Base-by-base conservation (phyloP, 1,284 basidiomycete genomes). In the Ustilago shanxiensis region DNA sequence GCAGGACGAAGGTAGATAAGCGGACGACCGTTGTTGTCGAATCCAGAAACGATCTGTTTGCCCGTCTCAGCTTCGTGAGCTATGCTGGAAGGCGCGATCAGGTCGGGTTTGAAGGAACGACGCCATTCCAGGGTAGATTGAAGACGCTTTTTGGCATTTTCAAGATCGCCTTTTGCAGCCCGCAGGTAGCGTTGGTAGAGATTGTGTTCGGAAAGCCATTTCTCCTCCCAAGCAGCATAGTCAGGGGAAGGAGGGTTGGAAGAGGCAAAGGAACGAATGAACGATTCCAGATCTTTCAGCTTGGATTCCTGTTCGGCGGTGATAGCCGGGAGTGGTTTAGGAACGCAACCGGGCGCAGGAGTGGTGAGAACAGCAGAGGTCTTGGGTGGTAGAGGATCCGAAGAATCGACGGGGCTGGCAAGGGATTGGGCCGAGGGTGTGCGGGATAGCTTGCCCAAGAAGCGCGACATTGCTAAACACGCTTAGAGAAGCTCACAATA, bases 1-100 rank as follows among this genome's bases (percentile, higher is more conserved):
- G 83, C 79, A 1, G 84, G 83, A 3, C 79, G 66, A 26, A 86
- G 80, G 57, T 85, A 84, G 55, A 86, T 70, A 44, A 85, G 51
- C 8, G 83, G 83, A 9, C 84, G 61, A 22, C 81, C 73, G 1
- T 81, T 64, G 24, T 67, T 65, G 59, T 86, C 84, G 55, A 83
- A 86, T 28, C 83, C 84, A n/a, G 64, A 64, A 33, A 85, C 62
- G 29, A 85, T 55, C 52, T 82, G 81, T 55, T 86, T 86, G 33
- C 84, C 84, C 0, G 82, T 81, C 39, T 79, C 75, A 16, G 69
- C 82, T 52, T 86, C 84, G 11, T 59, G 53, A 1, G 79, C 62
- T 6, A 86, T 77, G 28, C 76, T 72, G 29, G 67, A 71, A 3
- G 84, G 84, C 1, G 79, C 31, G 68, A 86, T 85, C 49, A 83